phyloP scores from a whole-genome alignment of 83 land plant species.

The Picea abies region DNA sequence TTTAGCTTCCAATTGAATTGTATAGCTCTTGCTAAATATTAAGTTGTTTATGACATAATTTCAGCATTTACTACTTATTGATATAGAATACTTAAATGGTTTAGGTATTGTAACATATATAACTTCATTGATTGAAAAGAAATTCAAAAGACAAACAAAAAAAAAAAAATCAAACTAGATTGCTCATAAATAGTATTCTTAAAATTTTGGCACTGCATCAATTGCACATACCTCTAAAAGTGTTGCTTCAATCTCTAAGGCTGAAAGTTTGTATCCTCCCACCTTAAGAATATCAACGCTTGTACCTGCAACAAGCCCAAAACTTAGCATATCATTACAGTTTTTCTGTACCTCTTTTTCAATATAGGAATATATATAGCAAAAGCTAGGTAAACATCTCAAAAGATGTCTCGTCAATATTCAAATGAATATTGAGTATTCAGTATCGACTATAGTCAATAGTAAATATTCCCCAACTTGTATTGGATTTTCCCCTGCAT shows the following conservation, averaged over 20 bases:
- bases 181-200: too few species aligned
- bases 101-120: background rate
- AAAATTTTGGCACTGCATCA: background rate
- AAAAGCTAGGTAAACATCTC: background rate
- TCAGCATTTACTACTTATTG: background rate
- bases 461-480: background rate
- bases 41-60: background rate
- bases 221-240: slow-evolving; percentile 66
- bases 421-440: too few species aligned
- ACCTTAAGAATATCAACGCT: slow-evolving; percentile 98
- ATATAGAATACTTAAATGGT: background rate
- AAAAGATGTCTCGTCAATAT: background rate
- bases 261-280: slow-evolving; percentile 97
- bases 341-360: too few species aligned
- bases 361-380: background rate
- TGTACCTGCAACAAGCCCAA: slow-evolving; percentile 57
- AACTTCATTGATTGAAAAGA: background rate
- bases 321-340: background rate
- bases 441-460: too few species aligned
- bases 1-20: background rate
- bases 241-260: slow-evolving; percentile 93
- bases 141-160: background rate
- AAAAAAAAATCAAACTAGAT: too few species aligned
- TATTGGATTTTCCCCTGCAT: background rate
- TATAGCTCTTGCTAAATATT: background rate